Evolutionary conservation across 2,329 filamentous ascomycete genomes (phyloP), one percentile per base, ranked within the genome.

Genomic region (Laburnicola sp.): DNA sequence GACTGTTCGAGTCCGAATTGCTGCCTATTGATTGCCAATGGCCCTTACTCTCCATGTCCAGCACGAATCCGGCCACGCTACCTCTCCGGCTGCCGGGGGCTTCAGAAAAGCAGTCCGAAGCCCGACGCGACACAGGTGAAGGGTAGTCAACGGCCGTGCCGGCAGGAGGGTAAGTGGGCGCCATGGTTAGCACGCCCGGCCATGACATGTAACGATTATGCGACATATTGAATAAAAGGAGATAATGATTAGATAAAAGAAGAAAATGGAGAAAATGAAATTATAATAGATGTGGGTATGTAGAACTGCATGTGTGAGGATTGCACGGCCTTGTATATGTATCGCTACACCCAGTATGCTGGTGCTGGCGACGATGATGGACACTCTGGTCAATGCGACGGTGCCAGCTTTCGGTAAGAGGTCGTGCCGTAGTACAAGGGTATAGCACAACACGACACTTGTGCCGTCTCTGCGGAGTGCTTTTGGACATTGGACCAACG

Each of bases 11-110:
- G 48, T 66, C 63, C 31, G 63, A 63, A 47, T 66, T 59, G 51
- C 66, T 72, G 59, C 65, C 69, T 72, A 66, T 51, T 56, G 64
- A 66, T 60, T 65, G 65, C 68, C 69, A 71, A 50, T 70, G 69
- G 59, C 66, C 68, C 43, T 63, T 67, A 62, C 62, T 66, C 69
- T 71, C 70, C 68, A 68, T 62, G 40, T 66, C 68, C 60, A 68
- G 63, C 60, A 63, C 68, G 58, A 71, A 70, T 35, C 66, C 65
- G 52, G 63, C 63, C 59, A 63, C 59, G 59, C 70, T 72, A 31
- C 66, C 68, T 48, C 70, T 60, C 50, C 67, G 62, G 40, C 66
- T 65, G 53, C 56, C 58, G 35, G 63, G 57, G 35, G 61, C 57
- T 27, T 70, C 69, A 9, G 67, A 70, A 28, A 66, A 60, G 48